Percentiles rank a stretch among this genome's conserved stretches.
Evolutionary conservation across 2,329 filamentous ascomycete species (phyloP).

Genomic region (Aspergillus sp.): DNA sequence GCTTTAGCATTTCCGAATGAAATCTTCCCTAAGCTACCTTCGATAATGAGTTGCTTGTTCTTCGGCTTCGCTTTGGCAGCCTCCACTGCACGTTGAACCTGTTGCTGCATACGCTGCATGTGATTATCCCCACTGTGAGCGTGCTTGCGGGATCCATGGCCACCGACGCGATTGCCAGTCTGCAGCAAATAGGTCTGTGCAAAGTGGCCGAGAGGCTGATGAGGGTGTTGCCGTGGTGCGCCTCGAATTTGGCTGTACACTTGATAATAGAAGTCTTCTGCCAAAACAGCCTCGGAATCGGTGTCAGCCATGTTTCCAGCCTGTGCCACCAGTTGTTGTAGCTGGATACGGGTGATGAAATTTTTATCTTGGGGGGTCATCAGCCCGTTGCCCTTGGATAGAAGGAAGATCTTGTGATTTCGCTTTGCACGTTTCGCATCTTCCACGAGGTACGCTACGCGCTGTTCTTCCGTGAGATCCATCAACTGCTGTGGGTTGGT

Average conservation of each 20-base stretch:
- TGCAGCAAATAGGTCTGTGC: conserved; percentile 97
- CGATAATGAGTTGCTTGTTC: conserved; percentile 94
- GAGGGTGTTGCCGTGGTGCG: conserved; percentile 83
- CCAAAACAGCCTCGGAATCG: conserved; percentile 74
- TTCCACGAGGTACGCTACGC: conserved; percentile 78
- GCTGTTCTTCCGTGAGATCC: conserved; percentile 79
- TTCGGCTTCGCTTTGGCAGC: conserved; percentile 97
- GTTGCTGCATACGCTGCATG: conserved; percentile 98
- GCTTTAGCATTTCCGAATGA: conserved; percentile 99
- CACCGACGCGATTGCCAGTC: conserved; percentile 79
- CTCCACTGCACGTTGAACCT: conserved; percentile 94
- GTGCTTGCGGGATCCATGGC: conserved; percentile 64
- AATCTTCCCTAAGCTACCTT: conserved; percentile 95
- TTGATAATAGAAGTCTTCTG: conserved; percentile 98
- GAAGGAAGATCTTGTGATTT: conserved; percentile 94
- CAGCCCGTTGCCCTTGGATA: conserved; percentile 91
- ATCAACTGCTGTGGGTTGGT: conserved; percentile 72
- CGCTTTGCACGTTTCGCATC: conserved; percentile 94
- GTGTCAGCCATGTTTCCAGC: conserved; percentile 83
- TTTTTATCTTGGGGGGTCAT: conserved; percentile 99
- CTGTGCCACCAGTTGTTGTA: conserved; percentile 91
- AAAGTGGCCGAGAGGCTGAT: conserved; percentile 91
- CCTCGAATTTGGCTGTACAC: conserved; percentile 94
- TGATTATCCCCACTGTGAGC: conserved; percentile 89
- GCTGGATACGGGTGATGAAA: conserved; percentile 95